Conservation (phyloP, 331 rosid species). For the Pyracantha coccinea region DNA sequence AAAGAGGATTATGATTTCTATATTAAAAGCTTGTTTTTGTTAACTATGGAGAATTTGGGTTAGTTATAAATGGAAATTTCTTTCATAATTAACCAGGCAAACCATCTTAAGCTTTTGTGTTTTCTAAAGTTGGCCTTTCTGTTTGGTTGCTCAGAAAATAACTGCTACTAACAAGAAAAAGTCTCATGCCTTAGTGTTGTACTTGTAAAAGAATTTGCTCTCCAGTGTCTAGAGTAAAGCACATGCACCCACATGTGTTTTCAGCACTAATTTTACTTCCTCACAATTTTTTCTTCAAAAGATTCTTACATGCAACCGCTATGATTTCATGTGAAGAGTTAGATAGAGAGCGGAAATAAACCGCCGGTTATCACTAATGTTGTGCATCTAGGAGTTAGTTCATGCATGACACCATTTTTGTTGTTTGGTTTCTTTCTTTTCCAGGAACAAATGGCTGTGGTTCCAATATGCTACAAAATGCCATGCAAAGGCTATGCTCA, state of each 20-base stretch:
- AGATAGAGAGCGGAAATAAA: no score
- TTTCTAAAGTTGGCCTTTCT: not conserved
- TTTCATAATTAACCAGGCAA: not conserved
- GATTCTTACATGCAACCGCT: no score
- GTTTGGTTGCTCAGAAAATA: constrained; percentile 4
- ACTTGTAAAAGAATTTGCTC: not conserved
- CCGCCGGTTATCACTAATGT: not conserved
- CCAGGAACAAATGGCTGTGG: constrained; percentile 57
- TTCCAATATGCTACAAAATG: constrained; percentile 36
- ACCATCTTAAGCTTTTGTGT: not conserved
- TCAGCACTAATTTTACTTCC: not conserved
- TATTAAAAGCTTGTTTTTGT: no score
- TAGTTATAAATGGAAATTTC: not conserved
- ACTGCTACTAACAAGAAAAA: not conserved
- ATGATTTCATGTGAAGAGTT: no score
- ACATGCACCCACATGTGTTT: not conserved
- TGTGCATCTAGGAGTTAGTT: not conserved
- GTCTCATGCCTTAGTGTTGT: not conserved
- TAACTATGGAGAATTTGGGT: not conserved
- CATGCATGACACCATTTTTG: not conserved
- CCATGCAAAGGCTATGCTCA: constrained; percentile 27
- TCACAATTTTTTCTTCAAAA: not conserved
- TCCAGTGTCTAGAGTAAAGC: not conserved
- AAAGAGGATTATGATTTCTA: no score
- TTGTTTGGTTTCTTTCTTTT: constrained; percentile 6